phyloP scores from a whole-genome alignment of 2,329 filamentous ascomycete genomes.

The Claviceps capensis region DNA sequence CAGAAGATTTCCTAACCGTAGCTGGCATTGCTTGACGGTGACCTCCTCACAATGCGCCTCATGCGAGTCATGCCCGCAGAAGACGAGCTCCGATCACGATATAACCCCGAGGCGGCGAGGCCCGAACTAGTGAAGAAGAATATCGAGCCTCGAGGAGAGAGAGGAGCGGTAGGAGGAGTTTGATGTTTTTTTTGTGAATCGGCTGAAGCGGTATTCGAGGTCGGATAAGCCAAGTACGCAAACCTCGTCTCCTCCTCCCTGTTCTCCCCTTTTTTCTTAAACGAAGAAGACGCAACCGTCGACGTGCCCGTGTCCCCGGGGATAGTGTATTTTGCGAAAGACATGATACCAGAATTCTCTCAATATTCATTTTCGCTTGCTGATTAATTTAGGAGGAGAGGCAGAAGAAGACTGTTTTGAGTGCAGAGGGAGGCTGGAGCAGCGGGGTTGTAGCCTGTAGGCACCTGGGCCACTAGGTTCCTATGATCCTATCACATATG shows the following conservation, averaged over 20 bases:
- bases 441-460: too few species aligned
- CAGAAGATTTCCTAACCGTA: too few species aligned
- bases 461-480: too few species aligned
- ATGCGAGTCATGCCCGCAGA: conserved; percentile 71
- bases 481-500: too few species aligned
- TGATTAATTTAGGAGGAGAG: conserved; percentile 32
- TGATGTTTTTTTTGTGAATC: conserved; percentile 75
- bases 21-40: conserved; percentile 62
- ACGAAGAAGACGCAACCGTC: neutral
- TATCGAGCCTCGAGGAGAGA: conserved; percentile 65
- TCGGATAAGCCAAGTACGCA: conserved; percentile 76
- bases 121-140: conserved; percentile 73
- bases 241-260: conserved; percentile 7
- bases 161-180: conserved; percentile 71
- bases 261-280: neutral
- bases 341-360: neutral
- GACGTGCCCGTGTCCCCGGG: too few species aligned
- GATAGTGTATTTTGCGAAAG: too few species aligned
- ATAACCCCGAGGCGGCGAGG: conserved; percentile 71
- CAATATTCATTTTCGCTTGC: neutral
- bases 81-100: conserved; percentile 81
- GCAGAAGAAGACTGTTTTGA: conserved; percentile 23
- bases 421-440: conserved; percentile 20
- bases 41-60: conserved; percentile 67
- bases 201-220: conserved; percentile 79